A percentile compares a stretch with the other conserved stretches of the same genome.
These are phyloP conservation scores for Barnettozyma californica DNA, from an alignment of 805 yeast genomes.

Conservation along the genomic window DNA sequence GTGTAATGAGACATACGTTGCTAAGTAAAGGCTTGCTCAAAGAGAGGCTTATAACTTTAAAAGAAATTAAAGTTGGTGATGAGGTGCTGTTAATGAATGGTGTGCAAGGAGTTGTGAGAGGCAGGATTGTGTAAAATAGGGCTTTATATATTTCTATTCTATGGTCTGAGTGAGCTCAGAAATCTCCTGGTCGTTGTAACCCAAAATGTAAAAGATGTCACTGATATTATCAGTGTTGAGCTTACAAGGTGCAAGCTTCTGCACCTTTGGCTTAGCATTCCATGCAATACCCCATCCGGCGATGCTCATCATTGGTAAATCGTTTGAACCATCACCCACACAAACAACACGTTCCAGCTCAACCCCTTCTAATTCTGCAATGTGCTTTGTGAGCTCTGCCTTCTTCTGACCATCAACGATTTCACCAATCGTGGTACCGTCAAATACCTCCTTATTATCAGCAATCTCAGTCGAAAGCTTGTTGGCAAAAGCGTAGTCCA, in stretches of 20 bases:
- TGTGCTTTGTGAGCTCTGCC: constrained; percentile 61
- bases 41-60: constrained; percentile 45
- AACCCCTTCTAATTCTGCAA: constrained; percentile 51
- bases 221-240: constrained; percentile 68
- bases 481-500: constrained; percentile 91
- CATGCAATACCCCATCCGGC: constrained; percentile 97
- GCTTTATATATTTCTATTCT: not conserved
- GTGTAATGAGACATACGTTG: constrained; percentile 68
- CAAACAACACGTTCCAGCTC: constrained; percentile 59
- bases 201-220: constrained; percentile 78
- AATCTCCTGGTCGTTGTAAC: constrained; percentile 58
- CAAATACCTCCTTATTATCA: constrained; percentile 42
- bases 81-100: constrained; percentile 75
- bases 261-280: constrained; percentile 95
- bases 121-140: constrained; percentile 32
- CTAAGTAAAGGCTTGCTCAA: constrained; percentile 45
- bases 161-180: constrained; percentile 5
- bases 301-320: constrained; percentile 81
- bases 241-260: constrained; percentile 72
- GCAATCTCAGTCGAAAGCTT: constrained; percentile 44
- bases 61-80: constrained; percentile 57
- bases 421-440: constrained; percentile 75
- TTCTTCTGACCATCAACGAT: constrained; percentile 84
- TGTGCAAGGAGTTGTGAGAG: constrained; percentile 71
- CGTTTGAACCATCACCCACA: constrained; percentile 97